phyloP scores from a whole-genome alignment of 345 rosid genomes.

The Lenwebbia sp. region DNA sequence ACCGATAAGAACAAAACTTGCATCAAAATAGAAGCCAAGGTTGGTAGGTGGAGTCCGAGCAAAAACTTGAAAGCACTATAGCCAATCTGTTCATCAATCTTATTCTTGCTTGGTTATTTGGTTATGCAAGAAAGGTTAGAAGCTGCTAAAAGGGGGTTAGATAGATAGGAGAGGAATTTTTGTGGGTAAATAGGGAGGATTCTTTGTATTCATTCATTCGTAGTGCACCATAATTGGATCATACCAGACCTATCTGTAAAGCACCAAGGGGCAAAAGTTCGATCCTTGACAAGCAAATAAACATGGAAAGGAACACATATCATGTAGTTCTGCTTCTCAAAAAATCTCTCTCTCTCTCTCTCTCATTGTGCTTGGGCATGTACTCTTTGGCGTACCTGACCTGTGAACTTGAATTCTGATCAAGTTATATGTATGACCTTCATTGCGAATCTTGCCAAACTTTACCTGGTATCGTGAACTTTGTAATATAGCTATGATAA shows the following conservation, averaged over 20 bases:
- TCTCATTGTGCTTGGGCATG: not conserved
- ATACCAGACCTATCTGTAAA: not conserved
- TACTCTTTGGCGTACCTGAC: not conserved
- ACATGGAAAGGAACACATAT: not conserved
- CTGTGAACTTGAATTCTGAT: not conserved
- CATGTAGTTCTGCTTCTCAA: not conserved
- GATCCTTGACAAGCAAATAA: not conserved
- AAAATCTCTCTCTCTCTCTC: not conserved
- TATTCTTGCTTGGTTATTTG: not conserved
- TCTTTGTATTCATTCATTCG: not conserved
- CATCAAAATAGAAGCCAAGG: not conserved
- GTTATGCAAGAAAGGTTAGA: not conserved
- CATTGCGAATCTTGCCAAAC: not conserved
- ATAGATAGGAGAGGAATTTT: not conserved
- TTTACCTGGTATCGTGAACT: not conserved
- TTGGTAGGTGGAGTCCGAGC: not conserved
- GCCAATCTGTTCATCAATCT: not conserved
- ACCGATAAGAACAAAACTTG: constrained; percentile 63
- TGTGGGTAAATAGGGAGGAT: not conserved
- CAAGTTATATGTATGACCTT: not conserved
- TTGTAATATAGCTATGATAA: not conserved
- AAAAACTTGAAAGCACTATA: not conserved
- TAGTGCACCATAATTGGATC: not conserved
- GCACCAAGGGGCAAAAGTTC: not conserved
- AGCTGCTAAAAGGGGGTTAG: not conserved